These are phyloP conservation scores for Tolypocladium inflatum DNA, from an alignment of 2,329 filamentous ascomycete genomes.

Conservation along the genomic window DNA sequence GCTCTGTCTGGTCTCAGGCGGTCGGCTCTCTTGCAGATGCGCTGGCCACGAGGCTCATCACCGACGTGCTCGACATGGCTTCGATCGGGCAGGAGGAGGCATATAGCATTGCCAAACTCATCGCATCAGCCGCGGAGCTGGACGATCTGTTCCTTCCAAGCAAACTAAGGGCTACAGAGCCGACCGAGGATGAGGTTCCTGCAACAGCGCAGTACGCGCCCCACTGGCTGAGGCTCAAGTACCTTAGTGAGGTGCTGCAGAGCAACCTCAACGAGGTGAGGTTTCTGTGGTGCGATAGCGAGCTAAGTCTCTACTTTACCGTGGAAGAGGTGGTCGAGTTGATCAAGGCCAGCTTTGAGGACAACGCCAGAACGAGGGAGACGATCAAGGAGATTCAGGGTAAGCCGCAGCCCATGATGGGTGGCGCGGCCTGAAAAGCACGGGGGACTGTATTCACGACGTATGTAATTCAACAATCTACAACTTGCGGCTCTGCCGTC, in stretches of 20 bases:
- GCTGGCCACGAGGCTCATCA: slow-evolving; percentile 48
- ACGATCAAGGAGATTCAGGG: slow-evolving; percentile 48
- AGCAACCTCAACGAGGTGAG: slow-evolving; percentile 55
- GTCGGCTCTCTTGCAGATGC: slow-evolving; percentile 51
- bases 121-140: slow-evolving; percentile 45
- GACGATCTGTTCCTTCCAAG: slow-evolving; percentile 51
- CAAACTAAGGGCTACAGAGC: slow-evolving; percentile 16
- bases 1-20: slow-evolving; percentile 54
- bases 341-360: slow-evolving; percentile 54
- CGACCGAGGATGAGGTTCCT: slow-evolving; percentile 33
- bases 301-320: slow-evolving; percentile 54
- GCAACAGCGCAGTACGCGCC: slow-evolving; percentile 51
- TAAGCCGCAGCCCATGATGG: slow-evolving; percentile 32
- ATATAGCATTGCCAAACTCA: slow-evolving; percentile 49
- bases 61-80: slow-evolving; percentile 52
- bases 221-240: slow-evolving; percentile 55
- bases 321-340: slow-evolving; percentile 52
- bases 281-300: slow-evolving; percentile 56
- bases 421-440: not conserved
- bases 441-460: not conserved
- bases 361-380: slow-evolving; percentile 48
- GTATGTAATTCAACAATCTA: not conserved
- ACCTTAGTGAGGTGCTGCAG: slow-evolving; percentile 54
- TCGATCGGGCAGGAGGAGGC: slow-evolving; percentile 56
- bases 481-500: not conserved